phyloP scores from a whole-genome alignment of 805 yeast species.

The Maudiozyma bulderi region DNA sequence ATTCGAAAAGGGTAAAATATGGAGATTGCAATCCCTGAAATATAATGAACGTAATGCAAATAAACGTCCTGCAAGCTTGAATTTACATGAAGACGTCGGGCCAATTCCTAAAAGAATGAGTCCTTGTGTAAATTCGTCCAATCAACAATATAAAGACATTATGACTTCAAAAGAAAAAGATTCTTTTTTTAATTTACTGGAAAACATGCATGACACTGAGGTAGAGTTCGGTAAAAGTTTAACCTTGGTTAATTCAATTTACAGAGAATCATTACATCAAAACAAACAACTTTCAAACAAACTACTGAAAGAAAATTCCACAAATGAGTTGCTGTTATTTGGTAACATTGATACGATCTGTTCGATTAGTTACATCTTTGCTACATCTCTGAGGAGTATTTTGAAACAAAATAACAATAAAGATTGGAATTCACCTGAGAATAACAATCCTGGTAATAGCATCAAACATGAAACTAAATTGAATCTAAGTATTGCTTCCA shows the following conservation, averaged over 20 bases:
- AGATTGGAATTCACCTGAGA: constrained; percentile 9
- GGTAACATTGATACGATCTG: constrained; percentile 35
- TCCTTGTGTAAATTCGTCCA: constrained; percentile 23
- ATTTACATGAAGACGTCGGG: constrained; percentile 9
- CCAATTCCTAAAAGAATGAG: constrained; percentile 24
- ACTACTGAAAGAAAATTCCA: constrained; percentile 17
- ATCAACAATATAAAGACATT: neutral
- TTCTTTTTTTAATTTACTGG: constrained; percentile 15
- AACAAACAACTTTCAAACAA: constrained; percentile 24
- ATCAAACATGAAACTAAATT: neutral
- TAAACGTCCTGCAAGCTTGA: constrained; percentile 21
- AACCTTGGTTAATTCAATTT: constrained; percentile 25
- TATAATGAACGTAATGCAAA: neutral
- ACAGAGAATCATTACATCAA: constrained; percentile 26
- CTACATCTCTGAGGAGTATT: constrained; percentile 1
- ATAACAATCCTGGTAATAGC: neutral
- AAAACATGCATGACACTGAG: constrained; percentile 30
- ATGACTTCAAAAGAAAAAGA: neutral
- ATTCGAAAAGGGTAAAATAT: neutral
- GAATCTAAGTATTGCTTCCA: constrained; percentile 24
- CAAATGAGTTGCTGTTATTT: constrained; percentile 34
- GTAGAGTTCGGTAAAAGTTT: constrained; percentile 25
- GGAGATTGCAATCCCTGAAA: neutral
- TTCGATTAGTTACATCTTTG: constrained; percentile 29
- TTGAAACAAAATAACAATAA: neutral